Percentiles rank a stretch among this genome's conserved stretches.
Conservation (phyloP, 2,329 filamentous ascomycete genomes). For the Stylonectria norvegica region DNA sequence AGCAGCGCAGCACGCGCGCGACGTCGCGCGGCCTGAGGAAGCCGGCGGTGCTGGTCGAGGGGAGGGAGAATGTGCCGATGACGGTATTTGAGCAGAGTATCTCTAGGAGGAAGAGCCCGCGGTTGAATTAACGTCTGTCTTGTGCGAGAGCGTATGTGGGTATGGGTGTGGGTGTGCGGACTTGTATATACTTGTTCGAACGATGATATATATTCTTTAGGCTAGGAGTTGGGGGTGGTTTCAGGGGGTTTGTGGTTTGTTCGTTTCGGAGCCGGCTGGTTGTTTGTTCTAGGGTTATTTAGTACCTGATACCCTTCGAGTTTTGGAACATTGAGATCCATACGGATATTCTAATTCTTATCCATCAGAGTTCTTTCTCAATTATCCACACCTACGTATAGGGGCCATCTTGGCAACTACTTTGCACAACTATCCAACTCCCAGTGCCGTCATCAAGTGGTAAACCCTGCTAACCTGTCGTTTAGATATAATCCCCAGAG, state of each 20-base stretch:
- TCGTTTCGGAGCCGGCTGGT: slow-evolving; percentile 8
- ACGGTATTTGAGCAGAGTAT: slow-evolving; percentile 44
- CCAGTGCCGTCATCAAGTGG: too few species aligned
- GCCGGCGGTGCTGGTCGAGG: slow-evolving; percentile 34
- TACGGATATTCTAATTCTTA: slow-evolving; percentile 15
- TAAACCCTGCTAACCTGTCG: too few species aligned
- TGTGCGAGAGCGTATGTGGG: not conserved
- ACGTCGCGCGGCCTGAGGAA: slow-evolving; percentile 35
- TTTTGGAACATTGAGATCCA: slow-evolving; percentile 18
- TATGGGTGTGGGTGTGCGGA: not conserved
- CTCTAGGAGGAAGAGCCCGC: slow-evolving; percentile 53
- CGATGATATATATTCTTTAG: slow-evolving; percentile 6
- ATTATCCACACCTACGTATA: not conserved
- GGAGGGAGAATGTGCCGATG: slow-evolving; percentile 49
- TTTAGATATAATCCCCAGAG: too few species aligned
- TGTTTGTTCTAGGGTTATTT: slow-evolving; percentile 27
- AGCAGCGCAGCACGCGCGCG: slow-evolving; percentile 41
- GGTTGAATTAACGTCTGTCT: slow-evolving; percentile 39
- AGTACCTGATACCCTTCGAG: slow-evolving; percentile 34
- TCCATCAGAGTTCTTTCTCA: not conserved
- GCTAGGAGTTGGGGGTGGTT: slow-evolving; percentile 13
- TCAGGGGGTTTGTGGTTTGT: slow-evolving; percentile 1
- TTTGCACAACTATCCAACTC: too few species aligned
- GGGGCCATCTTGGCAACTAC: too few species aligned
- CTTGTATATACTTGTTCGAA: slow-evolving; percentile 2